Base-by-base conservation (phyloP, 495 filamentous ascomycete species). In the Podospora pseudopauciseta region DNA sequence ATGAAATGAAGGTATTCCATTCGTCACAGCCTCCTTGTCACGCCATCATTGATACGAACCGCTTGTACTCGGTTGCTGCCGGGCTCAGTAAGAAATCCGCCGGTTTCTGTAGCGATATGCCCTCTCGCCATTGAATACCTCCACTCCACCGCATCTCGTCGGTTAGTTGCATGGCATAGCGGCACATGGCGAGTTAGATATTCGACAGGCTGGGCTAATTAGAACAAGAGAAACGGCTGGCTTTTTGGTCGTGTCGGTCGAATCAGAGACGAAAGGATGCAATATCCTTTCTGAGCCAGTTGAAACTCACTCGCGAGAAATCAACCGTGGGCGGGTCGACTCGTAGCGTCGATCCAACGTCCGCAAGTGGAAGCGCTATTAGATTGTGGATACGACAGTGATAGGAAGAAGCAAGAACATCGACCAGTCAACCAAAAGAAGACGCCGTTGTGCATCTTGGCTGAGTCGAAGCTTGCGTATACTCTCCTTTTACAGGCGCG, bases 341-440 rank as follows among this genome's bases (percentile, higher is more conserved):
- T 49, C 39, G 13, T 49, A 58, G 55, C 6, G 55, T 26, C 55
- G 55, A 58, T 58, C 23, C 55, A 58, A 58, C 19, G 55, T 58
- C 55, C 55, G 19, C 55, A 26, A 20, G 11, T 26, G 55, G 55
- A 18, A 49, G n/a, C 55, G 23, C n/a, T 58, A 58, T 58, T 58
- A 7, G 55, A 58, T 58, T 58, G 55, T 58, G 55, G 19, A 20
- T 58, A 26, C 55, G 55, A 58, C 55, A 26, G 55, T 58, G 55
- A 58, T 26, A 26, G 55, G 55, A 58, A 20, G 23, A 58, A 11
- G n/a, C 15, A 20, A 26, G n/a, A 20, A 19, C 18, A 20, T 26
- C 23, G 13, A 18, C 55, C 55, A 58, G 55, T 58, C 6, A 26
- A 20, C 23, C n/a, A 4, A 58, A 58, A 58, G 23, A 58, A 13